These are phyloP conservation scores for Fusarium azukiicola DNA, from an alignment of 2,329 filamentous ascomycete species.

Conservation along the genomic window DNA sequence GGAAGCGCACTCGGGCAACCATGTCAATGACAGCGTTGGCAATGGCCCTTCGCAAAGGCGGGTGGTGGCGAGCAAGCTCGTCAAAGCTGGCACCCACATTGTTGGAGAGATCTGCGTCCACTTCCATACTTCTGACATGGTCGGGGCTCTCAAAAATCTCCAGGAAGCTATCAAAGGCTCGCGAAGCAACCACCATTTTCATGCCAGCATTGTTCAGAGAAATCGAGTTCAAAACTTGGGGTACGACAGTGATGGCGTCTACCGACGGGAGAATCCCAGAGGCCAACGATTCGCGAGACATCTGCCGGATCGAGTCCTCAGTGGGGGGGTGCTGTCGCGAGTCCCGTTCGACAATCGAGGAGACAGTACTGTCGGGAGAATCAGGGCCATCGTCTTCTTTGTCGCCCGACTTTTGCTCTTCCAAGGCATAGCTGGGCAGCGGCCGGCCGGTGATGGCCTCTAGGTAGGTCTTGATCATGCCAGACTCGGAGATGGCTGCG, in stretches of 20 bases:
- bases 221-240: conserved; percentile 94
- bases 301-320: conserved; percentile 70
- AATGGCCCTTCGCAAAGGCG: conserved; percentile 88
- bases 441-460: conserved; percentile 85
- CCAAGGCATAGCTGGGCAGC: conserved; percentile 60
- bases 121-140: conserved; percentile 92
- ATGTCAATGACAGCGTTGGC: conserved; percentile 93
- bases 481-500: conserved; percentile 95
- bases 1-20: conserved; percentile 88
- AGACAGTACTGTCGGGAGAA: conserved; percentile 64
- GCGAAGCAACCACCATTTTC: conserved; percentile 91
- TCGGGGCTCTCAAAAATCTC: conserved; percentile 97
- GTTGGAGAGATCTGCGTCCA: conserved; percentile 84
- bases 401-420: conserved; percentile 56
- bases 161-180: conserved; percentile 92
- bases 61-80: conserved; percentile 96
- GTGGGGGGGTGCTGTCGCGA: conserved; percentile 75
- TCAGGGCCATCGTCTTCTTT: conserved; percentile 60
- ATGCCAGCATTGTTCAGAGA: conserved; percentile 94
- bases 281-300: conserved; percentile 73
- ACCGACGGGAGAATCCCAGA: conserved; percentile 90
- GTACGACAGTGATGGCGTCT: conserved; percentile 93
- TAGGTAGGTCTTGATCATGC: conserved; percentile 92
- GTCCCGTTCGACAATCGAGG: conserved; percentile 61
- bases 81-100: conserved; percentile 93